A percentile compares a stretch with the other conserved stretches of the same genome.
phyloP scores from a whole-genome alignment of 2,329 filamentous ascomycete genomes.

The Stachybotrys chlorohalonatus region DNA sequence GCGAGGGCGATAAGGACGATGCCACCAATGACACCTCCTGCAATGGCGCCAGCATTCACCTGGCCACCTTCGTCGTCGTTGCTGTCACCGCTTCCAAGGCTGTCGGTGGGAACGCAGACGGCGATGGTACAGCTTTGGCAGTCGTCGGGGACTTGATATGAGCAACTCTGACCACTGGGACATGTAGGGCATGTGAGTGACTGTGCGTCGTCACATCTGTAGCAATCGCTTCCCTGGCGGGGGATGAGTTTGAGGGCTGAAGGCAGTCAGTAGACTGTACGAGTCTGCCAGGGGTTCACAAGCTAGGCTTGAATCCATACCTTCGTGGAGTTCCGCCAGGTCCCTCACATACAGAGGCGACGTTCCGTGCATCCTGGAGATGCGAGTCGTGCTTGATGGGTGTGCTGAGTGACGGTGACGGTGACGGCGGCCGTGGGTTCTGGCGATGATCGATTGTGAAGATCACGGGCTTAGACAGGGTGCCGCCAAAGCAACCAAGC shows the following conservation, averaged over 20 bases:
- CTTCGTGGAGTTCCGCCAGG: conserved; percentile 18
- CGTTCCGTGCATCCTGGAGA: conserved; percentile 5
- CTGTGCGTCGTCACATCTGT: conserved; percentile 34
- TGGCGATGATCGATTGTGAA: not conserved
- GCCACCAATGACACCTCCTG: conserved; percentile 83
- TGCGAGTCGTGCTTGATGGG: not conserved
- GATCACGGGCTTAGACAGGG: not conserved
- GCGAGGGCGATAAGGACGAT: conserved; percentile 64
- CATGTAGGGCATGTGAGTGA: conserved; percentile 37
- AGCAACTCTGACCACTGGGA: conserved; percentile 29
- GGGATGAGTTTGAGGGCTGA: conserved; percentile 18
- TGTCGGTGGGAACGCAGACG: conserved; percentile 30
- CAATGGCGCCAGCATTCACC: conserved; percentile 75
- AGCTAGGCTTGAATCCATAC: conserved; percentile 10
- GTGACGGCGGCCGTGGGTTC: no score
- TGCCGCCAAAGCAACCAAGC: no score
- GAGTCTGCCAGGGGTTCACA: not conserved
- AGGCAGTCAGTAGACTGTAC: not conserved
- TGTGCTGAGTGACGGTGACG: no score
- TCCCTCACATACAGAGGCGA: conserved; percentile 12
- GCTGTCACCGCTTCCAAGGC: conserved; percentile 2
- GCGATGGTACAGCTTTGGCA: conserved; percentile 39
- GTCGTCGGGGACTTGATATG: conserved; percentile 31
- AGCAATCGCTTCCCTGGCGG: conserved; percentile 30
- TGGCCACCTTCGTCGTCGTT: conserved; percentile 25